phyloP scores from a whole-genome alignment of 306 rosid genomes.

The Trichosanthes cucumerina region DNA sequence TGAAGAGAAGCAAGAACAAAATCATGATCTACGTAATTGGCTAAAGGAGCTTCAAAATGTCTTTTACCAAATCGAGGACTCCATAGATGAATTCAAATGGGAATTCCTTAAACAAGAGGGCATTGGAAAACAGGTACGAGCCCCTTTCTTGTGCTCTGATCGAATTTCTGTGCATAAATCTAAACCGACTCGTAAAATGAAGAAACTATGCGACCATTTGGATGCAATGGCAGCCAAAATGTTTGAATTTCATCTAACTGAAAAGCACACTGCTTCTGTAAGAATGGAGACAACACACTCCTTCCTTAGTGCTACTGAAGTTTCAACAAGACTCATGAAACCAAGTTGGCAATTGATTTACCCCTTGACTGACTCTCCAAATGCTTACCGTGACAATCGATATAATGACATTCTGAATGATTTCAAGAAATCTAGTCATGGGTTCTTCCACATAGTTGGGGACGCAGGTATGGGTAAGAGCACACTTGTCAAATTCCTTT shows the following conservation, averaged over 20 bases:
- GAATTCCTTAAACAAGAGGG: background rate
- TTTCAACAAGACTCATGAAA: background rate
- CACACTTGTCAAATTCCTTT: slow-evolving; percentile 1
- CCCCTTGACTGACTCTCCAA: background rate
- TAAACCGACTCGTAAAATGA: background rate
- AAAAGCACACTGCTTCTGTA: background rate
- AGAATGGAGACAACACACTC: background rate
- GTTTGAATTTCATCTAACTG: background rate
- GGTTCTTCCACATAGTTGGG: background rate
- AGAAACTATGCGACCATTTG: background rate
- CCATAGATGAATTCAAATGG: slow-evolving; percentile 3
- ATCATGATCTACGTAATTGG: background rate
- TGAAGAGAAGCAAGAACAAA: background rate
- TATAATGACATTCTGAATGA: background rate
- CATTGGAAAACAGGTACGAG: background rate
- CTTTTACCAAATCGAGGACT: background rate
- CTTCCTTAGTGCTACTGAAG: background rate
- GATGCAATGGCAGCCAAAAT: background rate
- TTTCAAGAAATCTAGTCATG: background rate
- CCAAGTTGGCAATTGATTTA: slow-evolving; percentile 4
- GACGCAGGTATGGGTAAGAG: background rate
- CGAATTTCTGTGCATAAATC: background rate
- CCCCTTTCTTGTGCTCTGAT: background rate
- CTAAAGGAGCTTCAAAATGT: background rate
- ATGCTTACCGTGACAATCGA: fast-evolving